Conservation (phyloP, 2,329 filamentous ascomycete species). For the Colletotrichum sp. region DNA sequence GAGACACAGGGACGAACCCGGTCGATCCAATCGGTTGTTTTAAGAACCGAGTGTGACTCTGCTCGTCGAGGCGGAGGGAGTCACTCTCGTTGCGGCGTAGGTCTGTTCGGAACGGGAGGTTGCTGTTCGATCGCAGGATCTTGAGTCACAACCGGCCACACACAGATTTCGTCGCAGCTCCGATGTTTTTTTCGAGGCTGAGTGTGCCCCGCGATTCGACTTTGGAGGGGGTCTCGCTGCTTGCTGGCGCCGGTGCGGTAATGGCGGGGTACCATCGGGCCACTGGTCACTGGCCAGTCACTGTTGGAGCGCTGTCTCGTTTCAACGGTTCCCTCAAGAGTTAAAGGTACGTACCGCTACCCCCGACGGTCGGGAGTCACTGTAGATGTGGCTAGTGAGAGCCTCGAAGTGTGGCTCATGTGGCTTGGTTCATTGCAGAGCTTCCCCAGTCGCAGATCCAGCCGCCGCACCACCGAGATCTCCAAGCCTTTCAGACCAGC, state of each 20-base stretch:
- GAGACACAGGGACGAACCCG: neutral
- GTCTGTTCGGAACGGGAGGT: neutral
- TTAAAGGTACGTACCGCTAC: neutral
- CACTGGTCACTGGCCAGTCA: neutral
- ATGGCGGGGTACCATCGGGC: constrained; percentile 21
- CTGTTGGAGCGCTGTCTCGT: neutral
- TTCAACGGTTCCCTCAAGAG: neutral
- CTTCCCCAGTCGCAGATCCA: neutral
- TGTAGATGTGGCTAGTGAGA: neutral
- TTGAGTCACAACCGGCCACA: constrained; percentile 20
- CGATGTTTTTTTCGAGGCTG: constrained; percentile 22
- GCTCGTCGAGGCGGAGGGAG: neutral
- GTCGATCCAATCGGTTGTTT: neutral
- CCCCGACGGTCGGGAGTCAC: neutral
- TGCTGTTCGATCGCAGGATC: neutral
- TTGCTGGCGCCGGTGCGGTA: neutral
- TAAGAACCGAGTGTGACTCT: neutral
- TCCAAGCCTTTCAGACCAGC: neutral
- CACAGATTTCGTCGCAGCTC: constrained; percentile 18
- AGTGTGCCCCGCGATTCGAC: constrained; percentile 23
- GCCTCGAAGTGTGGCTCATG: neutral
- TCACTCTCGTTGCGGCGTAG: neutral
- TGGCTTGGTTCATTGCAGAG: neutral
- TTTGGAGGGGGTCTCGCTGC: neutral
- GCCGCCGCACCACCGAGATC: neutral